Base-by-base conservation (phyloP, 2,329 filamentous ascomycete species). In the Neoarthrinium moseri region DNA sequence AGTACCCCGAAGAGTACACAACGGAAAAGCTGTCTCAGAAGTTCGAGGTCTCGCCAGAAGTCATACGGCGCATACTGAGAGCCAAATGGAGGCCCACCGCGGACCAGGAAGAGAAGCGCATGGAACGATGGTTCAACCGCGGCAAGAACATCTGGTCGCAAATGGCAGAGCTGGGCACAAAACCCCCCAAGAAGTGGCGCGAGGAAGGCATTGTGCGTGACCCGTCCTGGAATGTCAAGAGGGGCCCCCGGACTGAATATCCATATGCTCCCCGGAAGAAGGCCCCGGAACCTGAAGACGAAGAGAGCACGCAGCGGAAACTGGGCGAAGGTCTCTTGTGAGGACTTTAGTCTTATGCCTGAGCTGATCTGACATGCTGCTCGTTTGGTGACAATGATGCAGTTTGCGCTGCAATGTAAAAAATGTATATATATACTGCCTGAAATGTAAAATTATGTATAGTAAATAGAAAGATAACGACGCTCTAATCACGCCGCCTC, bases 31-130 rank as follows among this genome's bases (percentile, higher is more conserved):
- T 97, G 12, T 82, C 92, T 1, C 61, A 83, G 1, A 82, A 90
- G 56, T 99, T 97, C 67, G 77, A 91, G 64, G 75, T 96, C n/a
- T 91, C 90, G 1, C 75, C 88, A 3, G 94, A 99, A 63, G 89
- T 84, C 1, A 88, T 97, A 48, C 83, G 91, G 10, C 81, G 94
- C 27, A 95, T 99, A 43, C 71, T 99, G 51, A 89, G 81, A 70
- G 82, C 80, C 63, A 91, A 89, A 49, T 94, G 89, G 85, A 68
- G 69, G 56, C 84, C 88, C 4, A 72, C 62, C 6, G 59, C 75
- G 22, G 73, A 75, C 21, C 78, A 84, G 57, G 78, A 83, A 50
- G 62, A 74, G 49, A 68, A 77, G 3, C 74, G 83, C 45, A 78
- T 83, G 59, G 67, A 71, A 54, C 70, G 83, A 20, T 87, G 83